phyloP scores from a whole-genome alignment of 257 asterid genomes.

The Asclepias syriaca region DNA sequence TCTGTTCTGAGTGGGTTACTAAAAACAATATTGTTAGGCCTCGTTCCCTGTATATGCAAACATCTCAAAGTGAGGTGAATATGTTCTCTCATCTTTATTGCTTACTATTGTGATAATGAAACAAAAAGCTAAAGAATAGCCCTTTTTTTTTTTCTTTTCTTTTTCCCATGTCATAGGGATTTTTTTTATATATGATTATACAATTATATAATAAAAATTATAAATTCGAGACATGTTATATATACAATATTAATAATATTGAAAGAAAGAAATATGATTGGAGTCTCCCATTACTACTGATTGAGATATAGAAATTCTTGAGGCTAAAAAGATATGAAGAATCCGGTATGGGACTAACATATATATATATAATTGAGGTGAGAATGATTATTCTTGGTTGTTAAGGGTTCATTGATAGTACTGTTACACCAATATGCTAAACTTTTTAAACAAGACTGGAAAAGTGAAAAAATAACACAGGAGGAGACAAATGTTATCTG shows the following conservation, averaged over 20 bases:
- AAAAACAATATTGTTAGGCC: too few species aligned
- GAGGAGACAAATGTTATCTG: not conserved
- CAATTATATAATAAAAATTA: too few species aligned
- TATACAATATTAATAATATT: too few species aligned
- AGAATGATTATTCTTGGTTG: not conserved
- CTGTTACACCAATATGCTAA: not conserved
- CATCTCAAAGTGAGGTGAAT: not conserved
- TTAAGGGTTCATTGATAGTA: not conserved
- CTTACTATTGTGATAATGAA: not conserved
- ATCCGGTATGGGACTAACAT: too few species aligned
- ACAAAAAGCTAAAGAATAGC: not conserved
- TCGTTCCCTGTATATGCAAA: not conserved
- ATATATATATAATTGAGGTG: not conserved
- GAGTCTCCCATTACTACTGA: not conserved
- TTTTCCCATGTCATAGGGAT: not conserved
- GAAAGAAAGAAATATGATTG: not conserved
- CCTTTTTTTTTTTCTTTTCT: not conserved
- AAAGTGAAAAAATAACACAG: not conserved
- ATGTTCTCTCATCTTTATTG: not conserved
- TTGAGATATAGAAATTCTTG: not conserved
- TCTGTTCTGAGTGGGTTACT: too few species aligned
- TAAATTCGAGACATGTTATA: too few species aligned
- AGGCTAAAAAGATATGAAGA: not conserved
- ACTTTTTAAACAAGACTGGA: not conserved
- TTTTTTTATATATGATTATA: not conserved